phyloP scores from a whole-genome alignment of 129 eudicot species.

The Ambrosia trifida region DNA sequence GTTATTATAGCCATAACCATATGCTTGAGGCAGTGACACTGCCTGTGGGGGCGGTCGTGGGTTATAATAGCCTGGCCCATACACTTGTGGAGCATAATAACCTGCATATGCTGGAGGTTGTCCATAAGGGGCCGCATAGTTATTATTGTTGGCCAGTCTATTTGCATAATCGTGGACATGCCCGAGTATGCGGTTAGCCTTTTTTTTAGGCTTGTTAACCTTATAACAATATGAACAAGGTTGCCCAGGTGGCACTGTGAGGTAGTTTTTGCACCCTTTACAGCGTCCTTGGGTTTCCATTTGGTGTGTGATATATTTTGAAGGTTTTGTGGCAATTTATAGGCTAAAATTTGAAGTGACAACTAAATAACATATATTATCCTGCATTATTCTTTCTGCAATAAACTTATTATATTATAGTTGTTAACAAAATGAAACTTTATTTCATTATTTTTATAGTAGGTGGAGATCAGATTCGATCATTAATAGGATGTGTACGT shows the following conservation, averaged over 20 bases:
- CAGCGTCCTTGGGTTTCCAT: slow-evolving; percentile 50
- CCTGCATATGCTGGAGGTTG: slow-evolving; percentile 22
- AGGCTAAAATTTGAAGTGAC: slow-evolving; percentile 15
- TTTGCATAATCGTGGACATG: slow-evolving; percentile 28
- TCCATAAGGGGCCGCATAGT: slow-evolving; percentile 12
- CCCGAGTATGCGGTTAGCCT: slow-evolving; percentile 2
- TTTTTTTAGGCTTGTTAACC: slow-evolving; percentile 21
- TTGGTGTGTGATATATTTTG: neutral
- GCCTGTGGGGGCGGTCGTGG: slow-evolving; percentile 22
- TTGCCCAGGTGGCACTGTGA: slow-evolving; percentile 42
- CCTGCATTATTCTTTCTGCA: neutral
- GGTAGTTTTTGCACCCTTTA: slow-evolving; percentile 45
- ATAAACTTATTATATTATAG: slow-evolving; percentile 8
- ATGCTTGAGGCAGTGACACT: neutral
- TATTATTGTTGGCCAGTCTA: slow-evolving; percentile 3
- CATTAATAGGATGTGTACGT: no score
- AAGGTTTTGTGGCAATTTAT: slow-evolving; percentile 12
- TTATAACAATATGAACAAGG: slow-evolving; percentile 54
- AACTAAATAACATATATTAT: neutral
- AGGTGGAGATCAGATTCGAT: slow-evolving; percentile 29
- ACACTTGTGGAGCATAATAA: slow-evolving; percentile 13
- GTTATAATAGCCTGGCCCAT: slow-evolving; percentile 30
- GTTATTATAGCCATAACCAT: slow-evolving; percentile 24
- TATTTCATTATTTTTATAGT: slow-evolving; percentile 18
- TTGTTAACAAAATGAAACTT: neutral